A percentile compares a stretch with the other conserved stretches of the same genome.
phyloP scores from a whole-genome alignment of 768 basidiomycete genomes.

The Leccinum rimulosum region DNA sequence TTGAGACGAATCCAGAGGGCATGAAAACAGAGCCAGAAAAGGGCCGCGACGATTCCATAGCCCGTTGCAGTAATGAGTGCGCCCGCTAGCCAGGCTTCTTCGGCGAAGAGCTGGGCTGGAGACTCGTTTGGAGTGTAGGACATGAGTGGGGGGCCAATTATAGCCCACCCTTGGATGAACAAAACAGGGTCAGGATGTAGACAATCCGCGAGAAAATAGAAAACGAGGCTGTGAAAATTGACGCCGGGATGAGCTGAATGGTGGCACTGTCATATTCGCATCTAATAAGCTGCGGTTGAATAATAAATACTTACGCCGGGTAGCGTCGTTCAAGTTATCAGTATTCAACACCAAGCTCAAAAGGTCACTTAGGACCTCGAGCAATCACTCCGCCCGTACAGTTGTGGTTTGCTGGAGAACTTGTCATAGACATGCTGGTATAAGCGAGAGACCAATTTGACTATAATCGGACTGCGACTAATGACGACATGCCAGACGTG shows the following conservation, averaged over 20 bases:
- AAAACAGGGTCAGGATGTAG: not conserved
- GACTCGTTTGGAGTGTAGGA: conserved; percentile 19
- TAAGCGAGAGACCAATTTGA: too few species aligned
- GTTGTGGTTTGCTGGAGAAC: not conserved
- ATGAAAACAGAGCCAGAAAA: conserved; percentile 24
- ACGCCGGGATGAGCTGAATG: not conserved
- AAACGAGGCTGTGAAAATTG: not conserved
- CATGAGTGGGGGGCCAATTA: conserved; percentile 12
- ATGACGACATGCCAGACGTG: not conserved
- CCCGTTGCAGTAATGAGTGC: conserved; percentile 25
- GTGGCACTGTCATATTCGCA: not conserved
- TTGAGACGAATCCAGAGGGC: conserved; percentile 19
- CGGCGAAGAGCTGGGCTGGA: conserved; percentile 18
- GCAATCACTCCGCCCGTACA: not conserved
- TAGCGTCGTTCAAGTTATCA: not conserved
- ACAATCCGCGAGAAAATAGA: not conserved
- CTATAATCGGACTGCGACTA: not conserved
- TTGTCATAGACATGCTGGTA: not conserved
- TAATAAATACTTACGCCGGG: not conserved
- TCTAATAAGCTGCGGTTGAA: not conserved
- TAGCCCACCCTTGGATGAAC: conserved; percentile 7
- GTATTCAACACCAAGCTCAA: not conserved
- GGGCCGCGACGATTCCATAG: conserved; percentile 27
- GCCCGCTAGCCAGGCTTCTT: conserved; percentile 30
- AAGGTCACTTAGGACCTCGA: not conserved